Conservation (phyloP, 352 stramenopile genomes). For the Pilasporangium apinafurcum region DNA sequence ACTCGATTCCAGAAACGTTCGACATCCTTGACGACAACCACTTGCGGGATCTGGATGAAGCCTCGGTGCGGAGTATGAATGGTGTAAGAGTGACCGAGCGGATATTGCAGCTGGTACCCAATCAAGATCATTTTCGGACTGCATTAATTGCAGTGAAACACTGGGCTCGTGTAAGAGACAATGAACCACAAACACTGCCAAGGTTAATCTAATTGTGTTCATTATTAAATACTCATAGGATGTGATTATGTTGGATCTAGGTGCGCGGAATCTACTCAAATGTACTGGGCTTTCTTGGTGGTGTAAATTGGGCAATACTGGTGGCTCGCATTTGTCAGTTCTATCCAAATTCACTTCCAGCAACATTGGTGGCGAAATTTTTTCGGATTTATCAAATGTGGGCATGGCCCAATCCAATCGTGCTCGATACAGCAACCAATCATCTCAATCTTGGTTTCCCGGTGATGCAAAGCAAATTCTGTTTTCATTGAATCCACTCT, state of each 20-base stretch:
- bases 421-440: constrained; percentile 64
- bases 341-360: constrained; percentile 79
- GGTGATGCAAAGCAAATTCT: constrained; percentile 35
- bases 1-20: constrained; percentile 52
- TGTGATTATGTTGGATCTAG: no score
- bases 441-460: constrained; percentile 45
- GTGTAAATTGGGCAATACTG: constrained; percentile 98
- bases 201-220: background rate
- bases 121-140: constrained; percentile 81
- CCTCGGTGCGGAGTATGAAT: constrained; percentile 91
- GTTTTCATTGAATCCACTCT: background rate
- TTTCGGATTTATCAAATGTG: constrained; percentile 95
- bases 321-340: constrained; percentile 94
- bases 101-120: constrained; percentile 89
- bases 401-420: constrained; percentile 94
- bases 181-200: no score
- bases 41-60: constrained; percentile 89
- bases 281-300: constrained; percentile 96
- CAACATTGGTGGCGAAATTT: constrained; percentile 90
- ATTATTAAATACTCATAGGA: no score
- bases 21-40: constrained; percentile 78
- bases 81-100: constrained; percentile 94
- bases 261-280: constrained; percentile 98
- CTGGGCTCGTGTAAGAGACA: constrained; percentile 64
- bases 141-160: constrained; percentile 90